Conservation (phyloP, 75 land plant genomes). For the Selaginella moellendorffii region DNA sequence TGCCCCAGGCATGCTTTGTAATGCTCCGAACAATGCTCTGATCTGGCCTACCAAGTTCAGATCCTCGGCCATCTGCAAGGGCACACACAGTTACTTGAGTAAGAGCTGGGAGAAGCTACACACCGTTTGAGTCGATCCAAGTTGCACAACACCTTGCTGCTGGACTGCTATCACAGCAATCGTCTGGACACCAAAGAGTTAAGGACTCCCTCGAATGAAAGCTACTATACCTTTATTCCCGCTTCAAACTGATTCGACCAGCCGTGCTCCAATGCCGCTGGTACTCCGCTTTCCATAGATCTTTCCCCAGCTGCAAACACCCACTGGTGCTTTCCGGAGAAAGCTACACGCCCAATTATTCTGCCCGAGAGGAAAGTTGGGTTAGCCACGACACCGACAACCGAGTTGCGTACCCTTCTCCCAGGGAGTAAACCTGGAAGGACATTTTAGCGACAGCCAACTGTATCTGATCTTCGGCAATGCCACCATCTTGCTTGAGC, state of each 20-base stretch:
- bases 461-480: slow-evolving; percentile 18
- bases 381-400: neutral
- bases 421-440: slow-evolving; percentile 32
- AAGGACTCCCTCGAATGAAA: neutral
- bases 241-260: slow-evolving; percentile 34
- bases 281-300: no score
- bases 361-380: slow-evolving; percentile 19
- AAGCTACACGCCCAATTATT: slow-evolving; percentile 36
- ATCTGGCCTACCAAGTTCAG: slow-evolving; percentile 39
- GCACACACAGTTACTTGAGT: neutral
- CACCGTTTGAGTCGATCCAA: slow-evolving; percentile 56
- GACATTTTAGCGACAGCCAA: slow-evolving; percentile 31
- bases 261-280: slow-evolving; percentile 1
- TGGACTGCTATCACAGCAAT: slow-evolving; percentile 34
- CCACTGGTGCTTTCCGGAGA: slow-evolving; percentile 37
- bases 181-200: slow-evolving; percentile 41
- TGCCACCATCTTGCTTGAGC: neutral
- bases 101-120: no score
- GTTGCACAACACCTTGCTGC: slow-evolving; percentile 44
- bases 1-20: slow-evolving; percentile 24
- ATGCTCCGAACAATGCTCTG: slow-evolving; percentile 29
- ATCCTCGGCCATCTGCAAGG: slow-evolving; percentile 43
- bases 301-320: slow-evolving; percentile 9
- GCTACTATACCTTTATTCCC: slow-evolving; percentile 51
- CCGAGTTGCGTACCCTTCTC: slow-evolving; percentile 50